Evolutionary conservation across 2,329 filamentous ascomycete species (phyloP).

Genomic region (Rosellinia necatrix): DNA sequence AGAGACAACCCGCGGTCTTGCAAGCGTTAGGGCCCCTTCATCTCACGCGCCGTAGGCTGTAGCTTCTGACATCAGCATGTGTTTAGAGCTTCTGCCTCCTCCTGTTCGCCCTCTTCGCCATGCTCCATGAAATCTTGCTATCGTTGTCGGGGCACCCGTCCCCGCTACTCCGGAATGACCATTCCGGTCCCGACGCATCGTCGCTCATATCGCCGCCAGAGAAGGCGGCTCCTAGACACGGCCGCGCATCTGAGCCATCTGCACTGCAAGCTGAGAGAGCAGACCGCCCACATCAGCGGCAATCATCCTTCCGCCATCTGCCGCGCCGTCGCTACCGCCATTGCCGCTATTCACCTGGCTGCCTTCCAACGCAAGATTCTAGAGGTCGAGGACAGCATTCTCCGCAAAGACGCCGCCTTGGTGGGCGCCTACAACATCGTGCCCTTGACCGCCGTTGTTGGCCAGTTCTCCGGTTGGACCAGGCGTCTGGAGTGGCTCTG

Average conservation of each 20-base stretch:
- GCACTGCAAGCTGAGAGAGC: constrained; percentile 72
- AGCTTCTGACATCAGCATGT: constrained; percentile 20
- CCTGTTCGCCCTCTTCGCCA: constrained; percentile 45
- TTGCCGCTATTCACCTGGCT: constrained; percentile 74
- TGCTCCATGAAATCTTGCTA: constrained; percentile 99
- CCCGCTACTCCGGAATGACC: constrained; percentile 71
- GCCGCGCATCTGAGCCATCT: constrained; percentile 78
- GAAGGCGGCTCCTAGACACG: constrained; percentile 76
- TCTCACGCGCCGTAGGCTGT: neutral
- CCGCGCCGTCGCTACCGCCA: constrained; percentile 80
- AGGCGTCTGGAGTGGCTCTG: constrained; percentile 85
- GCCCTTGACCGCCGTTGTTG: constrained; percentile 81
- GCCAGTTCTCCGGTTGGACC: constrained; percentile 86
- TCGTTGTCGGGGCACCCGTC: constrained; percentile 94
- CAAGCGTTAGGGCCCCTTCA: constrained; percentile 29
- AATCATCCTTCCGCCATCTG: constrained; percentile 82
- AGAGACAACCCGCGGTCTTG: constrained; percentile 38
- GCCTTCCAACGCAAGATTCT: constrained; percentile 84
- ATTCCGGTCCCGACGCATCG: constrained; percentile 51
- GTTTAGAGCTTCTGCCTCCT: constrained; percentile 26
- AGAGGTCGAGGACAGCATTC: constrained; percentile 78
- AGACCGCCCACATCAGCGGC: constrained; percentile 69
- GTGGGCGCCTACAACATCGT: constrained; percentile 95
- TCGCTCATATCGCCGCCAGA: constrained; percentile 74
- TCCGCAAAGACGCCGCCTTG: constrained; percentile 74